phyloP scores from a whole-genome alignment of 768 basidiomycete genomes.

The Suillus decipiens region DNA sequence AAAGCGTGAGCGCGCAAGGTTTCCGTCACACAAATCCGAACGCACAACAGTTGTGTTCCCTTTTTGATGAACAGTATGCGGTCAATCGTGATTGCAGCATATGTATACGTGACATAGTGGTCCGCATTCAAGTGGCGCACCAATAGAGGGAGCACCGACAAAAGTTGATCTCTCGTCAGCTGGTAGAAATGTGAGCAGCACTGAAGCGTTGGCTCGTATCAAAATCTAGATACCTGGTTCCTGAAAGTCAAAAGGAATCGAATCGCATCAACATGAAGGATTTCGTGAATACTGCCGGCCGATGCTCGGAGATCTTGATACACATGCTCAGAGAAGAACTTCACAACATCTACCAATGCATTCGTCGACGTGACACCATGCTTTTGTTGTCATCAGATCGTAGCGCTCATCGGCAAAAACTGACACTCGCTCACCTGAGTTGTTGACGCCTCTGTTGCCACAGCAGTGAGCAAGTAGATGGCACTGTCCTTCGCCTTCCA shows the following conservation, averaged over 20 bases:
- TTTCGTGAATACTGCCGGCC: conserved; percentile 73
- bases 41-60: conserved; percentile 71
- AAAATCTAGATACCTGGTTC: conserved; percentile 67
- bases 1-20: conserved; percentile 6
- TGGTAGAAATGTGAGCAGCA: conserved; percentile 29
- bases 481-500: conserved; percentile 97
- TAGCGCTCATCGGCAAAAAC: background rate
- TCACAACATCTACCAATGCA: conserved; percentile 87
- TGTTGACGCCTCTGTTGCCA: conserved; percentile 89
- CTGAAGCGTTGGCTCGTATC: background rate
- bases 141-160: conserved; percentile 87
- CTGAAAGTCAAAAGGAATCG: conserved; percentile 93
- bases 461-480: conserved; percentile 89
- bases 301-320: conserved; percentile 81
- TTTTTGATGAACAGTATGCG: conserved; percentile 90
- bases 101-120: conserved; percentile 93
- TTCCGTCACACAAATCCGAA: conserved; percentile 14
- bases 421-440: conserved; percentile 55
- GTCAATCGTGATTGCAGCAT: conserved; percentile 98
- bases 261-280: conserved; percentile 95
- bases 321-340: conserved; percentile 93
- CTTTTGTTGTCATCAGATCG: conserved; percentile 36
- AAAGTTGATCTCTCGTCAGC: conserved; percentile 92
- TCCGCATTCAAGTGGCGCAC: conserved; percentile 77
- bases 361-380: conserved; percentile 95